These are phyloP conservation scores for Oryza meyeriana DNA, from an alignment of 176 grass and related monocot genomes.

Conservation along the genomic window DNA sequence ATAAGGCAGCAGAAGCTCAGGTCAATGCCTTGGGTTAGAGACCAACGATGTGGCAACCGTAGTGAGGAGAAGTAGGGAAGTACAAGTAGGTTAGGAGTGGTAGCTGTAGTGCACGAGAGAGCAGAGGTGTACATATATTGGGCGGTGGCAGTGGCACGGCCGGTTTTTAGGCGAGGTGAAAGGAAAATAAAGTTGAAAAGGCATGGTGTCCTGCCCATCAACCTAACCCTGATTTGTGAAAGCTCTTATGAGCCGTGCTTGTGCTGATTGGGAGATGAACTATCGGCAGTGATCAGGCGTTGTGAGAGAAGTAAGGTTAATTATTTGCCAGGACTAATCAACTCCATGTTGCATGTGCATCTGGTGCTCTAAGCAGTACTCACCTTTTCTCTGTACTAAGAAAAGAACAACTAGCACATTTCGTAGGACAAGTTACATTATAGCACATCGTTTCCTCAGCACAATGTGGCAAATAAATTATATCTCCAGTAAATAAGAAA, in stretches of 20 bases:
- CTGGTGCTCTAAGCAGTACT: neutral
- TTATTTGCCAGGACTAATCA: neutral
- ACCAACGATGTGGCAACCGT: neutral
- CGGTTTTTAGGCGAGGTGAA: neutral
- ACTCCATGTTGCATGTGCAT: neutral
- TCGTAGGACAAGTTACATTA: neutral
- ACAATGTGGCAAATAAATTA: neutral
- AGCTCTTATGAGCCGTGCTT: neutral
- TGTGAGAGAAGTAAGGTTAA: neutral
- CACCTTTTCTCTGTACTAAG: neutral
- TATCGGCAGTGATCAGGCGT: neutral
- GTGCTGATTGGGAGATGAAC: neutral
- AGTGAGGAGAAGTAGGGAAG: neutral
- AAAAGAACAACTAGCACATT: neutral
- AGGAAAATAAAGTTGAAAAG: neutral
- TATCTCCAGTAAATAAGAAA: neutral
- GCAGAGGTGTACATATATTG: constrained; percentile 35
- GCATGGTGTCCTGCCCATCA: neutral
- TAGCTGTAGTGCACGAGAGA: constrained; percentile 1
- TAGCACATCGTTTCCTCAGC: neutral
- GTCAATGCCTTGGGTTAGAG: constrained; percentile 8
- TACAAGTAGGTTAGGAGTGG: neutral
- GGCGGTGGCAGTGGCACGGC: neutral
- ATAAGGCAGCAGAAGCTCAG: neutral
- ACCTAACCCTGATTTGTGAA: neutral